Conservation (phyloP, 108 stramenopile genomes). For the Nannochloropsis salina region DNA sequence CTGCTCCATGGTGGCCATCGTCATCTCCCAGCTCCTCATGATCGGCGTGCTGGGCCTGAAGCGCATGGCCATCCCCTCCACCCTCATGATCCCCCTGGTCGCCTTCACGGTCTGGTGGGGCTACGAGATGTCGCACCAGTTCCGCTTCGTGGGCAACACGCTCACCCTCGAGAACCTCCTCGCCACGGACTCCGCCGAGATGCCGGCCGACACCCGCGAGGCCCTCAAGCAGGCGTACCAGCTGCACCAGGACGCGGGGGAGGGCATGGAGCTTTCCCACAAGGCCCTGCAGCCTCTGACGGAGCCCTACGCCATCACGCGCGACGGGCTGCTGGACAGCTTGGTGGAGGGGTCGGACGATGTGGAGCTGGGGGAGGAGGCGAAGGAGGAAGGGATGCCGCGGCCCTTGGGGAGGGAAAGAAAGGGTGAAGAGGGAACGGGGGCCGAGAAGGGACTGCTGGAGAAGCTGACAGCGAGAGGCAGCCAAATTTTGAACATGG, state of each 20-base stretch:
- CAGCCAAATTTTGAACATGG: no score
- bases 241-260: background rate
- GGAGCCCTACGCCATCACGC: background rate
- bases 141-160: background rate
- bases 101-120: background rate
- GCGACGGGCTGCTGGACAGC: background rate
- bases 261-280: background rate
- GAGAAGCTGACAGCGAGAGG: no score
- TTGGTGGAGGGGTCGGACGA: background rate
- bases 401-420: background rate
- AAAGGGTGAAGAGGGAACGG: background rate
- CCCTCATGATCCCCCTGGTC: background rate
- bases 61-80: slow-evolving; percentile 1
- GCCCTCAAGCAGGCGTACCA: background rate
- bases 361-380: background rate
- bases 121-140: background rate
- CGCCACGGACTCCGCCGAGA: background rate
- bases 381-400: background rate
- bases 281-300: background rate
- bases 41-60: background rate
- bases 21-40: background rate
- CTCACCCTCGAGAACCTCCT: slow-evolving; percentile 3
- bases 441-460: background rate
- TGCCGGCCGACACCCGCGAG: background rate
- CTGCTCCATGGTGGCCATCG: background rate